Conservation (phyloP, 805 yeast genomes). For the Sungouiella blattae region DNA sequence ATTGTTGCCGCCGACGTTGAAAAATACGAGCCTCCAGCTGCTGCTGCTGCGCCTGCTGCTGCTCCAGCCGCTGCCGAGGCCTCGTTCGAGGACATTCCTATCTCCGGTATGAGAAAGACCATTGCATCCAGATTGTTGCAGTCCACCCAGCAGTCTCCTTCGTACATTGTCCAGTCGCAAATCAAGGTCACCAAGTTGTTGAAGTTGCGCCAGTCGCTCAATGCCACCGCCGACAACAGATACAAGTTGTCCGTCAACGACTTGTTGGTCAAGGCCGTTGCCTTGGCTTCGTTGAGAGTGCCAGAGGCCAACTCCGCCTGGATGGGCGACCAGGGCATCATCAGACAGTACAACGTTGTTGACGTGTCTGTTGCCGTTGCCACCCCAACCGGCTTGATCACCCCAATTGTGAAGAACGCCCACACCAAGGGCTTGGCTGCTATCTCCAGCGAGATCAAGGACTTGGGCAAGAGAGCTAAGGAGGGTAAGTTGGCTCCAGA, state of each 20-base stretch:
- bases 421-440: constrained; percentile 79
- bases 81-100: constrained; percentile 75
- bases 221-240: constrained; percentile 78
- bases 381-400: constrained; percentile 94
- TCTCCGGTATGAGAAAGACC: constrained; percentile 89
- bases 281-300: constrained; percentile 83
- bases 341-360: constrained; percentile 86
- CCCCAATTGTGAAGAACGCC: constrained; percentile 91
- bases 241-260: constrained; percentile 93
- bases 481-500: constrained; percentile 89
- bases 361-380: constrained; percentile 99
- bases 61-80: constrained; percentile 51
- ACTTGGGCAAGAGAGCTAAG: constrained; percentile 93
- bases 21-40: constrained; percentile 46
- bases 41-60: constrained; percentile 44
- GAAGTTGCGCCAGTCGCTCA: constrained; percentile 87
- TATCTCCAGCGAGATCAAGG: constrained; percentile 84
- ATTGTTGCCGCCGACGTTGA: constrained; percentile 90
- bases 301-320: constrained; percentile 95
- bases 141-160: constrained; percentile 85
- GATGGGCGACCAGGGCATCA: constrained; percentile 83
- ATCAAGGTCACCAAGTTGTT: constrained; percentile 85
- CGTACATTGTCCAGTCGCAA: constrained; percentile 85
- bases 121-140: constrained; percentile 85
- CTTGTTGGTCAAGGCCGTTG: constrained; percentile 88